Percentiles rank a stretch among this genome's conserved stretches.
phyloP scores from a whole-genome alignment of 352 stramenopile species.

The Aphanomyces cochlioides region DNA sequence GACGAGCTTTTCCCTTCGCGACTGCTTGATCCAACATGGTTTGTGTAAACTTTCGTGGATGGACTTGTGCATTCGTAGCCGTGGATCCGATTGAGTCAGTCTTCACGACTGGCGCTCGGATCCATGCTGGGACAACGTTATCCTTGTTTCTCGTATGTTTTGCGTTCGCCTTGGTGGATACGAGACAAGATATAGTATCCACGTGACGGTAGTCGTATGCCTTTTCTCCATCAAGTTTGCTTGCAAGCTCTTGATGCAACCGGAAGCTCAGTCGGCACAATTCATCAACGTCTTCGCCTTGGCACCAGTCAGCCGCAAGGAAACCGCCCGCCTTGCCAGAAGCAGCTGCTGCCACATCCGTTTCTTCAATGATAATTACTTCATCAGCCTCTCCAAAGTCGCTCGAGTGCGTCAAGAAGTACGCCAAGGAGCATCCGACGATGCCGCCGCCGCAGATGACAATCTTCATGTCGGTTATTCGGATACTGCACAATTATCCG shows the following conservation, averaged over 20 bases:
- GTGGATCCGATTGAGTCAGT: conserved; percentile 10
- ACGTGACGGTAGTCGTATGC: conserved; percentile 19
- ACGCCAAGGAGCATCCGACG: conserved; percentile 24
- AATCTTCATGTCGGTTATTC: conserved; percentile 11
- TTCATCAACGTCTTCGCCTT: conserved; percentile 47
- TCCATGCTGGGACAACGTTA: conserved; percentile 8
- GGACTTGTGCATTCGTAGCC: conserved; percentile 32
- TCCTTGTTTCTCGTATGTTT: neutral
- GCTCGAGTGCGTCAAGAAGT: conserved; percentile 15
- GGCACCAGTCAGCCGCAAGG: conserved; percentile 69
- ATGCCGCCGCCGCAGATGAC: conserved; percentile 24
- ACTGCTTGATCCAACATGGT: conserved; percentile 40
- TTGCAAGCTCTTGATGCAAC: conserved; percentile 64
- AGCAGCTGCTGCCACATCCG: conserved; percentile 55
- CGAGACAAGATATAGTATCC: conserved; percentile 26
- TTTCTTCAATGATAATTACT: conserved; percentile 55
- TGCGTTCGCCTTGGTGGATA: conserved; percentile 14
- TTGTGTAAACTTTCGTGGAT: conserved; percentile 53
- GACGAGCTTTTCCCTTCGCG: conserved; percentile 1
- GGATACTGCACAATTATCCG: conserved; percentile 9
- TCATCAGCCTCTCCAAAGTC: conserved; percentile 3
- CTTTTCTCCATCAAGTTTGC: conserved; percentile 33
- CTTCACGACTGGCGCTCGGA: conserved; percentile 4
- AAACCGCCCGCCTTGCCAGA: conserved; percentile 85
- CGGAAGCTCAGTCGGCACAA: conserved; percentile 78